Percentiles rank a stretch among this genome's conserved stretches.
phyloP scores from a whole-genome alignment of 805 yeast genomes.

The Vanderwaltozyma polyspora region DNA sequence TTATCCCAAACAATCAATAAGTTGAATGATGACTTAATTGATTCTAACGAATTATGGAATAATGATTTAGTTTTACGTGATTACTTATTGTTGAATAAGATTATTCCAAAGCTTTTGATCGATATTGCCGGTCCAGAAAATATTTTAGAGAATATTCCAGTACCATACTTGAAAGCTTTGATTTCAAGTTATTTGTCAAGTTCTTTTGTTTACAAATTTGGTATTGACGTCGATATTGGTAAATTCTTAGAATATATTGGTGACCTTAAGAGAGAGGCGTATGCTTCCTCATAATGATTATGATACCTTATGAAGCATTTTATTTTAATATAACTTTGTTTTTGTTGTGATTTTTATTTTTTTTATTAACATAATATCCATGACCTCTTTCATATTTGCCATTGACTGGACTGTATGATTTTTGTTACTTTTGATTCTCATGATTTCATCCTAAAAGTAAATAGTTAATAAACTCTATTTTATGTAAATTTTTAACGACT shows the following conservation, averaged over 20 bases:
- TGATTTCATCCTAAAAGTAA: too few species aligned
- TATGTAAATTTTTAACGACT: too few species aligned
- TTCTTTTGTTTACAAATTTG: constrained; percentile 71
- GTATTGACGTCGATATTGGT: constrained; percentile 68
- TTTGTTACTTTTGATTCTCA: too few species aligned
- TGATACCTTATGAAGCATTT: too few species aligned
- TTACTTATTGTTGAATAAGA: constrained; percentile 53
- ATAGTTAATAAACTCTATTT: too few species aligned
- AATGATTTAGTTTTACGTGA: constrained; percentile 69
- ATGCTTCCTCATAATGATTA: too few species aligned
- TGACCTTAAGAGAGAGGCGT: constrained; percentile 37
- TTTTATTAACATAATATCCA: too few species aligned
- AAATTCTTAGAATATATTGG: constrained; percentile 61
- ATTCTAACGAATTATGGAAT: constrained; percentile 73
- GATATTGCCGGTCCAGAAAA: constrained; percentile 53
- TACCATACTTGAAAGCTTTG: constrained; percentile 74
- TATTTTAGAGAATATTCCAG: constrained; percentile 72
- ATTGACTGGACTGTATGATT: too few species aligned
- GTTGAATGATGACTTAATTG: constrained; percentile 74
- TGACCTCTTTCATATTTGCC: too few species aligned
- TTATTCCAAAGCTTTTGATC: constrained; percentile 67
- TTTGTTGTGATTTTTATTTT: too few species aligned
- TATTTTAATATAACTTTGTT: too few species aligned
- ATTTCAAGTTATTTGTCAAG: constrained; percentile 82
- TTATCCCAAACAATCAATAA: constrained; percentile 75